These are phyloP conservation scores for Fonsecaea erecta DNA, from an alignment of 2,329 filamentous ascomycete species.

Conservation along the genomic window DNA sequence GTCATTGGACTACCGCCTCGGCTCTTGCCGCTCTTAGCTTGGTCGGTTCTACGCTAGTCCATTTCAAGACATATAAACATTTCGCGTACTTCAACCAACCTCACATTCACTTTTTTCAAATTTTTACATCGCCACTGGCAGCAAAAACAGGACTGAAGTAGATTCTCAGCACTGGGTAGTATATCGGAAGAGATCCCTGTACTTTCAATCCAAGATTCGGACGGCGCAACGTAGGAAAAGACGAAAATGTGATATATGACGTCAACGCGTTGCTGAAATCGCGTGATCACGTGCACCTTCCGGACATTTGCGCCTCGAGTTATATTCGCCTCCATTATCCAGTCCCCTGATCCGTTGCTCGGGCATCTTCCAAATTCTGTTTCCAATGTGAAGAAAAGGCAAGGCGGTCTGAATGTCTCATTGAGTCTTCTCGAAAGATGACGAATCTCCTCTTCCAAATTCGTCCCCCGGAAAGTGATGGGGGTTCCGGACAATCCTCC, in stretches of 20 bases:
- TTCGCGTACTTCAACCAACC: constrained; percentile 4
- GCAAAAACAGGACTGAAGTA: neutral
- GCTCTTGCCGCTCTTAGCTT: constrained; percentile 19
- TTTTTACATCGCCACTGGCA: neutral
- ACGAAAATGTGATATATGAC: constrained; percentile 19
- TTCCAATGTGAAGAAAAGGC: neutral
- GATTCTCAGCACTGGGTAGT: neutral
- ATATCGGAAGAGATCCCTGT: neutral
- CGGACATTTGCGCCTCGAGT: neutral
- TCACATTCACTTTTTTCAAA: neutral
- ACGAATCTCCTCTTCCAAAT: neutral
- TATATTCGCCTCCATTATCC: neutral
- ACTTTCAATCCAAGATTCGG: neutral
- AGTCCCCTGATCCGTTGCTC: neutral
- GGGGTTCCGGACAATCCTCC: neutral
- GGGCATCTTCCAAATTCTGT: neutral
- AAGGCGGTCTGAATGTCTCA: neutral
- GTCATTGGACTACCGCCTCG: neutral
- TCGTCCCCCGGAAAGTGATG: neutral
- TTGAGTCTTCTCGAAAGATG: neutral
- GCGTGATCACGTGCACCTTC: constrained; percentile 9
- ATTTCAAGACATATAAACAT: neutral
- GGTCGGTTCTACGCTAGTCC: neutral
- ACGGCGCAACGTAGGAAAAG: neutral
- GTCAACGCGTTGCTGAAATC: constrained; percentile 25